Base-by-base conservation (phyloP, 1,284 basidiomycete species). In the Kwoniella shivajii region DNA sequence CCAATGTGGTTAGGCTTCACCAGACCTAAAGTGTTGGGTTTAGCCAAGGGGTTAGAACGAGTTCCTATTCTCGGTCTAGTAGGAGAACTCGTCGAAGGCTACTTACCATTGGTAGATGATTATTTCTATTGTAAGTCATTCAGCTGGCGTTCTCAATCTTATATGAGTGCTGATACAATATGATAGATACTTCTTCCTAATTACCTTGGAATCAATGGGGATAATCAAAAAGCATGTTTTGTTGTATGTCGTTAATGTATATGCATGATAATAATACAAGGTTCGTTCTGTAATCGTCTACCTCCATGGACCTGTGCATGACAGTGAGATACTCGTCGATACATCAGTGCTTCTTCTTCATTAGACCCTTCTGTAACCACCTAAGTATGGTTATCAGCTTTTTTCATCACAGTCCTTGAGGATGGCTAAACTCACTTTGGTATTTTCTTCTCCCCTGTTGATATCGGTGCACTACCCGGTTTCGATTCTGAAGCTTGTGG, bases 41-140 rank as follows among this genome's bases (percentile, higher is more conserved):
- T 69, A 83, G 84, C 65, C 16, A 78, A 84, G 44, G 79, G 76
- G 42, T 83, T 87, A 24, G 82, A 86, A 18, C 80, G 81, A 58
- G 82, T 84, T 49, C 91, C 92, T 24, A 59, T 95, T 34, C 68
- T 97, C 26, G 86, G 88, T 26, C 72, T 95, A 48, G 77, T 92
- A 30, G 85, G 90, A 54, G 85, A 86, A 22, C 80, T 96, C 54
- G 77, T 93, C 59, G 85, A 86, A 64, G 92, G 94, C 70, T 97
- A 94, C 87, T 84, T 96, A 62, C 92, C 92, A 10, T 80, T 97
- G 68, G 91, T 97, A 63, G 89, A 97, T 76, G 90, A 93, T 73
- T 95, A 95, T 80, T 88, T 95, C 80, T 96, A 93, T 81, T 96
- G 91, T 92, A 68, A 71, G 90, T 83, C 7, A 16, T 9, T 34